Evolutionary conservation across 345 rosid genomes (phyloP).

Genomic region (Ricinus communis): DNA sequence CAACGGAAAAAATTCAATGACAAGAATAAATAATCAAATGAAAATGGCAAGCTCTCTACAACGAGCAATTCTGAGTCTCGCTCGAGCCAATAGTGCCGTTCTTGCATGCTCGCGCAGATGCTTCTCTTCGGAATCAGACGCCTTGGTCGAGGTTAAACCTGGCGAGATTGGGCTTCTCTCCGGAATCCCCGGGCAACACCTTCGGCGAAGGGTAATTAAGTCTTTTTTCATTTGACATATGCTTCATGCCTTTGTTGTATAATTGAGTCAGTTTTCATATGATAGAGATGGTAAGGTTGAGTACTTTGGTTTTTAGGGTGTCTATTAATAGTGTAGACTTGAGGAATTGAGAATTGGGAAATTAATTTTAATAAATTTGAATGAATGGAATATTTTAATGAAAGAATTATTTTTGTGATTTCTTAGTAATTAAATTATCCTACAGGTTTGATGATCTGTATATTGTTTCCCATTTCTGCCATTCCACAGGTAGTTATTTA

Average conservation of each 20-base stretch:
- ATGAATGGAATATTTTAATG: neutral
- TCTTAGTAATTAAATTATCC: neutral
- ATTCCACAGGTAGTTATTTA: constrained; percentile 25
- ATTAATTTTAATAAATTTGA: neutral
- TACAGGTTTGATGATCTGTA: neutral
- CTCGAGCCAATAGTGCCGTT: constrained; percentile 5
- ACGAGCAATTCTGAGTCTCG: constrained; percentile 4
- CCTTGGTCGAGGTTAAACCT: constrained; percentile 72
- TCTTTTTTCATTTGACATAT: constrained; percentile 1
- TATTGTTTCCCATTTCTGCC: neutral
- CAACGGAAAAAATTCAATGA: neutral
- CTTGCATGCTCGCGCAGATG: constrained; percentile 26
- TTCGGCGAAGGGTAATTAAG: constrained; percentile 50
- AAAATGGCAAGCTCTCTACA: constrained; percentile 23
- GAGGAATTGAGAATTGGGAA: too few relatives aligned
- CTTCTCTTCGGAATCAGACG: constrained; percentile 43
- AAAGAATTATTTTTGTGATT: neutral
- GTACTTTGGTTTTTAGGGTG: neutral
- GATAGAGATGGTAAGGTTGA: neutral
- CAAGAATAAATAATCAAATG: too few relatives aligned
- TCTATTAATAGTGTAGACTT: neutral
- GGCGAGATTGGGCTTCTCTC: constrained; percentile 91
- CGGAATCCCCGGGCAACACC: constrained; percentile 89
- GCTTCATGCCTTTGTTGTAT: neutral
- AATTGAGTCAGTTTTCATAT: neutral